Evolutionary conservation across 2,329 filamentous ascomycete genomes (phyloP).

Genomic region (Pseudocercospora fijiensis): DNA sequence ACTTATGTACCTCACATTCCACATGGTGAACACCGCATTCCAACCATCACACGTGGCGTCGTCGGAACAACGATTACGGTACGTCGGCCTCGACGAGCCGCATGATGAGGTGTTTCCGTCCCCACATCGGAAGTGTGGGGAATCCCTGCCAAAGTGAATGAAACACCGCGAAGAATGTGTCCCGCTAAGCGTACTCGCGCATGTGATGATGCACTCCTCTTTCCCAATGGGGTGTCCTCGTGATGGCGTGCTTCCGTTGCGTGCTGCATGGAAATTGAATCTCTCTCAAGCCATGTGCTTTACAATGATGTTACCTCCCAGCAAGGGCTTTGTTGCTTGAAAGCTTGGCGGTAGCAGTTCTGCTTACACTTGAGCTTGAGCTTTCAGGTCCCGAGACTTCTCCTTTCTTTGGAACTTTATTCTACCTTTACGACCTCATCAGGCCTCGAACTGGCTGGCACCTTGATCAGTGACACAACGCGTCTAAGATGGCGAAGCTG

Average conservation of each 20-base stretch:
- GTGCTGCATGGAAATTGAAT: not conserved
- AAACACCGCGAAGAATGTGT: not conserved
- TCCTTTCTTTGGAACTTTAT: not conserved
- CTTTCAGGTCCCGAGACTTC: not conserved
- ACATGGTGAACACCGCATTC: not conserved
- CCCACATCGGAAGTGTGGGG: not conserved
- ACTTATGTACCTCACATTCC: not conserved
- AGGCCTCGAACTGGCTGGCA: not conserved
- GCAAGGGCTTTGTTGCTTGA: not conserved
- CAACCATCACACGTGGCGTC: not conserved
- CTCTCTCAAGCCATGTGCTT: constrained; percentile 4
- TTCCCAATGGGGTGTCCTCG: not conserved
- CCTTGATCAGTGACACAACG: not conserved
- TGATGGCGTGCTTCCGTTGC: not conserved
- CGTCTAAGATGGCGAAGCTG: constrained; percentile 26
- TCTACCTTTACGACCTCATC: not conserved
- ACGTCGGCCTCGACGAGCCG: not conserved
- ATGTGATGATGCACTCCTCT: not conserved
- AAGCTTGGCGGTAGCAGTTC: not conserved
- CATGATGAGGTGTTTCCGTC: not conserved
- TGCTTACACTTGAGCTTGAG: not conserved
- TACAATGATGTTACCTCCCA: not conserved
- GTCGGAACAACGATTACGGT: constrained; percentile 1
- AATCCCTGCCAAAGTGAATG: constrained; percentile 5
- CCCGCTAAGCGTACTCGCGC: constrained; percentile 1